A percentile compares a stretch with the other conserved stretches of the same genome.
These are phyloP conservation scores for Arabidopsis arenosa DNA, from an alignment of 345 rosid genomes.

Conservation along the genomic window DNA sequence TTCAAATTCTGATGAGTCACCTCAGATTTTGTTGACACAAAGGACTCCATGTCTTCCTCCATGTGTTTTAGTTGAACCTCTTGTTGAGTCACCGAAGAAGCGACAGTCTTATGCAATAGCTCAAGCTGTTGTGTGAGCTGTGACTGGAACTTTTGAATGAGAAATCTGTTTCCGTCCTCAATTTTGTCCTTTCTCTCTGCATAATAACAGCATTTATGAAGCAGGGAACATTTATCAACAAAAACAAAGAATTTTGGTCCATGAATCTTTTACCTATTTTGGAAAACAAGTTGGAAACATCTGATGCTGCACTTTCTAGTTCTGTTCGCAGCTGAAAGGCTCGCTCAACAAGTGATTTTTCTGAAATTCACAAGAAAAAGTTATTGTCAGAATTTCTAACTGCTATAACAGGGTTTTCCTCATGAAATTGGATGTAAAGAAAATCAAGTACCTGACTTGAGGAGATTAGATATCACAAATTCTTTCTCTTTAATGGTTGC, in stretches of 20 bases:
- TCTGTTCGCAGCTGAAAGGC: slow-evolving; percentile 86
- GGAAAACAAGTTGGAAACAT: slow-evolving; percentile 82
- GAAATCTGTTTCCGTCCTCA: slow-evolving; percentile 80
- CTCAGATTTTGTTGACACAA: slow-evolving; percentile 83
- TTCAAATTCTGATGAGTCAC: slow-evolving; percentile 41
- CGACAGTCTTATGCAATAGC: slow-evolving; percentile 84
- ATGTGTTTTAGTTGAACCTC: slow-evolving; percentile 86
- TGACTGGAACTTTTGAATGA: slow-evolving; percentile 78
- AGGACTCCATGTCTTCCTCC: slow-evolving; percentile 97
- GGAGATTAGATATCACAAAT: slow-evolving; percentile 83
- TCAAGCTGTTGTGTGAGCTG: slow-evolving; percentile 87
- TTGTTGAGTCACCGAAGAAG: slow-evolving; percentile 84
- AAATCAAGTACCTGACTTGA: slow-evolving; percentile 70
- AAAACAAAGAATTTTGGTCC: slow-evolving; percentile 1
- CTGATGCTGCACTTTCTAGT: slow-evolving; percentile 86
- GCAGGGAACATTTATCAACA: slow-evolving; percentile 22
- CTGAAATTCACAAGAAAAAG: slow-evolving; percentile 48
- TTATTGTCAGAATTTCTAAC: neutral
- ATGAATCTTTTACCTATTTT: slow-evolving; percentile 69
- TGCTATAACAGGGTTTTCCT: neutral
- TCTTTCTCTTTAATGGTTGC: slow-evolving; percentile 91
- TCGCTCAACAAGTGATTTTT: slow-evolving; percentile 80
- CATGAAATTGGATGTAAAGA: neutral
- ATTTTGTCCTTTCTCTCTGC: slow-evolving; percentile 95
- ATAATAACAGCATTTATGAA: slow-evolving; percentile 35